Conservation (phyloP, 495 filamentous ascomycete species). For the Penicillium odoratum region DNA sequence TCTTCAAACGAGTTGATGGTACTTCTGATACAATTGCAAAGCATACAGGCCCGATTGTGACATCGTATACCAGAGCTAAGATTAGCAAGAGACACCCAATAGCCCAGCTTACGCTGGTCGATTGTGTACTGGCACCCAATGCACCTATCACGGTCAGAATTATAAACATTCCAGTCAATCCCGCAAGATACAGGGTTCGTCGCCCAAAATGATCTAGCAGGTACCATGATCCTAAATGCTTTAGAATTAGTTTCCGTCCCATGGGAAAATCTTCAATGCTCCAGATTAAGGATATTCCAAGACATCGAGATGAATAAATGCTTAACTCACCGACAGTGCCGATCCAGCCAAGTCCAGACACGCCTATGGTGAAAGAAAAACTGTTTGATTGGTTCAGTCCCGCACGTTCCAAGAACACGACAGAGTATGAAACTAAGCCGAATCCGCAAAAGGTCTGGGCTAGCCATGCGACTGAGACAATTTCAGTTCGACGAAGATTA, state of each 20-base stretch:
- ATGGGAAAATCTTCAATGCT: too few species aligned
- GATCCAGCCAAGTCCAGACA: constrained; percentile 72
- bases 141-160: constrained; percentile 75
- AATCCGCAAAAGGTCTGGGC: constrained; percentile 80
- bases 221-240: constrained; percentile 70
- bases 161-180: constrained; percentile 60
- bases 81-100: constrained; percentile 69
- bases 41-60: constrained; percentile 74
- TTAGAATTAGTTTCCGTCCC: too few species aligned
- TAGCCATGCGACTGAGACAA: constrained; percentile 76
- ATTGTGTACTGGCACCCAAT: constrained; percentile 58
- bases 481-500: constrained; percentile 73
- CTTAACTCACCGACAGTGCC: constrained; percentile 50
- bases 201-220: constrained; percentile 72
- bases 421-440: constrained; percentile 76
- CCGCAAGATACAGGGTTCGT: constrained; percentile 67
- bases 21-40: constrained; percentile 76
- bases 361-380: constrained; percentile 69
- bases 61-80: constrained; percentile 73
- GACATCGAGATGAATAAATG: constrained; percentile 8
- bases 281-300: too few species aligned
- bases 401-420: too few species aligned
- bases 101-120: constrained; percentile 57
- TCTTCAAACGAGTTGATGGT: constrained; percentile 69
- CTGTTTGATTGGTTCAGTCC: constrained; percentile 59